These are phyloP conservation scores for Malus sieversii DNA, from an alignment of 306 rosid species.

Conservation along the genomic window DNA sequence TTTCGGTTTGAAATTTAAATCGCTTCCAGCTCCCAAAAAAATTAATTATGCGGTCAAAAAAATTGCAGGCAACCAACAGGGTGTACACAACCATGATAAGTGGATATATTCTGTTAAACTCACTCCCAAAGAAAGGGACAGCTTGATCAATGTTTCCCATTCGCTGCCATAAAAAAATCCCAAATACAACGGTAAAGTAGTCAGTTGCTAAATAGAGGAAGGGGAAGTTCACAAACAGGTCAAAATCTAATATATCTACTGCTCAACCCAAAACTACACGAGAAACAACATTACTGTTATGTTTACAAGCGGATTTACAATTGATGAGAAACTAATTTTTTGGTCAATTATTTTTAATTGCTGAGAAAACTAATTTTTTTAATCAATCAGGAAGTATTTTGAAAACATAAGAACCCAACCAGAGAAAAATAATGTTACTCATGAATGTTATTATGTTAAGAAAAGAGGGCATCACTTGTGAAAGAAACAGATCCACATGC, in stretches of 20 bases:
- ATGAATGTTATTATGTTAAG: neutral
- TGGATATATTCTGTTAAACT: conserved; percentile 83
- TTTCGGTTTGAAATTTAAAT: conserved; percentile 71
- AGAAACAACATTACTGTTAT: neutral
- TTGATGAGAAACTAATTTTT: neutral
- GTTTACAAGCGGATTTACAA: neutral
- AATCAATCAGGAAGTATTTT: neutral
- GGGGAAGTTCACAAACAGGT: neutral
- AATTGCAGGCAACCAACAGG: conserved; percentile 84
- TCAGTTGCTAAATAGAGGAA: conserved; percentile 5
- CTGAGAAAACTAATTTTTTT: neutral
- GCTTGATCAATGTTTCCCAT: conserved; percentile 85
- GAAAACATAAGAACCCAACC: neutral
- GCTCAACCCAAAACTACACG: neutral
- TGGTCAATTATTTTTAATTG: neutral
- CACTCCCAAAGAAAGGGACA: conserved; percentile 83
- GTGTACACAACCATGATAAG: conserved; percentile 97
- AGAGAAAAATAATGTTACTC: neutral
- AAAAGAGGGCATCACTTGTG: neutral
- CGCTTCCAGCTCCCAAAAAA: conserved; percentile 92
- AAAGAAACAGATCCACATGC: neutral
- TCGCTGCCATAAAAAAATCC: conserved; percentile 55
- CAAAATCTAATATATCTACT: neutral
- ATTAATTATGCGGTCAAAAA: conserved; percentile 67
- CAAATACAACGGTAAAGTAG: conserved; percentile 19